Conservation (phyloP, 2,329 filamentous ascomycete genomes). For the Colletotrichum orbiculare region DNA sequence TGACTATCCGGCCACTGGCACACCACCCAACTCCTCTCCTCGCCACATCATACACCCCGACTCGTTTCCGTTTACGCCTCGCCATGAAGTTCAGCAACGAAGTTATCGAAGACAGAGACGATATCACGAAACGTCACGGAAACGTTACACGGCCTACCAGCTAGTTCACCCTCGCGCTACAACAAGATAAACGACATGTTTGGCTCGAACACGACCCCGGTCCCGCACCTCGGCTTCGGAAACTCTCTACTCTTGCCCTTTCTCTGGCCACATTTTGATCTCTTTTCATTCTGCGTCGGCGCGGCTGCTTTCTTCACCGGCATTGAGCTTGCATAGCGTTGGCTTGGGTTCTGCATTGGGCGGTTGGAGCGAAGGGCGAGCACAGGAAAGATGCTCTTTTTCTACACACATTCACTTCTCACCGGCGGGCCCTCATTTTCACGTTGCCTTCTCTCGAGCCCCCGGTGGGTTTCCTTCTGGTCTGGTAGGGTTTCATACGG, state of each 20-base stretch:
- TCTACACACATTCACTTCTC: constrained; percentile 11
- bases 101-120: constrained; percentile 46
- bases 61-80: constrained; percentile 22
- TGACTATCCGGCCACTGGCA: constrained; percentile 18
- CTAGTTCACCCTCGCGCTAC: constrained; percentile 17
- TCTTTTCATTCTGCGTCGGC: constrained; percentile 3
- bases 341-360: constrained; percentile 30
- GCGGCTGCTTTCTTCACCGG: constrained; percentile 20
- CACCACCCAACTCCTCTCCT: constrained; percentile 7
- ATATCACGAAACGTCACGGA: constrained; percentile 34
- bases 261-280: constrained; percentile 2
- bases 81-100: constrained; percentile 39
- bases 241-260: constrained; percentile 8
- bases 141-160: constrained; percentile 31
- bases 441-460: background rate
- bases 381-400: constrained; percentile 28
- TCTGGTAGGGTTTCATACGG: constrained; percentile 5
- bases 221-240: constrained; percentile 22
- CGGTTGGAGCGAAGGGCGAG: constrained; percentile 26
- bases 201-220: constrained; percentile 12
- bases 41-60: constrained; percentile 13
- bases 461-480: constrained; percentile 7
- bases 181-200: constrained; percentile 17
- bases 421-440: constrained; percentile 30
- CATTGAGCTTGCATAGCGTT: constrained; percentile 28